Conservation (phyloP, 208 protist genomes). For the Herpetomonas tarakana region DNA sequence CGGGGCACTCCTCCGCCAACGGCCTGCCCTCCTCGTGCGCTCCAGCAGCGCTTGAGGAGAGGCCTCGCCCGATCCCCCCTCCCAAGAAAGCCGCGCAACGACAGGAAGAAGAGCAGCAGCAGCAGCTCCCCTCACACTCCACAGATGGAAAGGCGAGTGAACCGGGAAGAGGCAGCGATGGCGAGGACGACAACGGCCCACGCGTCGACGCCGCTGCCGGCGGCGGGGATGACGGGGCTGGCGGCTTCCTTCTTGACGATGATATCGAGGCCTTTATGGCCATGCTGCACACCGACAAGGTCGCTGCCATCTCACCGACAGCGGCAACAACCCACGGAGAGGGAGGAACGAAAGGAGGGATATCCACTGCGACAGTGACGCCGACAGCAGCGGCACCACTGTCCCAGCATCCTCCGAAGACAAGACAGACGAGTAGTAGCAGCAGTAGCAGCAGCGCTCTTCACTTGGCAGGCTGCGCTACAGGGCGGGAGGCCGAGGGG, state of each 20-base stretch:
- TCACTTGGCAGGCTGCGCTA: neutral
- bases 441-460: constrained; percentile 1
- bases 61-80: neutral
- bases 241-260: constrained; percentile 17
- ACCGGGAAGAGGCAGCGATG: neutral
- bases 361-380: too few relatives aligned
- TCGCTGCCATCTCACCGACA: neutral
- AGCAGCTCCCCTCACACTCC: neutral
- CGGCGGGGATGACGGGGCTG: neutral
- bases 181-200: too few relatives aligned
- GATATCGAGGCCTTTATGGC: constrained; percentile 27
- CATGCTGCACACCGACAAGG: constrained; percentile 12
- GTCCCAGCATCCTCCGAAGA: neutral
- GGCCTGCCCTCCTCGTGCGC: too few relatives aligned
- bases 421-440: too few relatives aligned
- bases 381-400: neutral
- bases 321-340: neutral
- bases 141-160: too few relatives aligned
- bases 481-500: neutral
- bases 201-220: too few relatives aligned
- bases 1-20: too few relatives aligned
- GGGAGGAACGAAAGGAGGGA: too few relatives aligned
- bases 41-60: neutral
- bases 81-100: neutral
- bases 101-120: constrained; percentile 3